Conservation (phyloP, 495 filamentous ascomycete genomes). For the Neurospora terricola region DNA sequence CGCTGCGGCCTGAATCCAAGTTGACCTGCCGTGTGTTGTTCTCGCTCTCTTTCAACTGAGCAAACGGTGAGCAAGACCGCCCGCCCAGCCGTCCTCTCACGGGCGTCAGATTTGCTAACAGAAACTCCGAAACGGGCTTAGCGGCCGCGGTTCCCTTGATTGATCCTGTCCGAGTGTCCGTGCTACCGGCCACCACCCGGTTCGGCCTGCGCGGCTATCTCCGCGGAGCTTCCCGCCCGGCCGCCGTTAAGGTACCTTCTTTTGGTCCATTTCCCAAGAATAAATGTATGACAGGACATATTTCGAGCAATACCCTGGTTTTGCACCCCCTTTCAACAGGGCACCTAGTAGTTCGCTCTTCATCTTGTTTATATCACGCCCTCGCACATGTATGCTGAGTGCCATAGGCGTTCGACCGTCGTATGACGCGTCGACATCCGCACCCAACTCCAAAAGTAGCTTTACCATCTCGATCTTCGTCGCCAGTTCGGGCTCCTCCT, state of each 20-base stretch:
- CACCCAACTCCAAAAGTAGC: background rate
- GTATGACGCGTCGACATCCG: background rate
- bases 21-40: background rate
- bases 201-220: background rate
- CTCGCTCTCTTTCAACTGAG: background rate
- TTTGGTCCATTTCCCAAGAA: too few relatives aligned
- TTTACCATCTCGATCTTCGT: background rate
- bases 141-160: background rate
- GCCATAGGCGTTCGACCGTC: background rate
- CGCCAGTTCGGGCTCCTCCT: fast-evolving
- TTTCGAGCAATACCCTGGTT: too few relatives aligned
- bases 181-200: background rate
- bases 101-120: slow-evolving; percentile 25
- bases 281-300: too few relatives aligned
- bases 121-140: slow-evolving; percentile 16
- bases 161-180: background rate
- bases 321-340: background rate
- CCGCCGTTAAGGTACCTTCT: background rate
- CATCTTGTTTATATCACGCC: too few relatives aligned
- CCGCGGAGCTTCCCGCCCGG: background rate
- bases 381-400: too few relatives aligned
- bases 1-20: background rate
- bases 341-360: background rate
- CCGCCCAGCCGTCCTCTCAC: slow-evolving; percentile 1
- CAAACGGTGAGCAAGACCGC: background rate